Base-by-base conservation (phyloP, 1,284 basidiomycete genomes). In the Leucoagaricus sp. region DNA sequence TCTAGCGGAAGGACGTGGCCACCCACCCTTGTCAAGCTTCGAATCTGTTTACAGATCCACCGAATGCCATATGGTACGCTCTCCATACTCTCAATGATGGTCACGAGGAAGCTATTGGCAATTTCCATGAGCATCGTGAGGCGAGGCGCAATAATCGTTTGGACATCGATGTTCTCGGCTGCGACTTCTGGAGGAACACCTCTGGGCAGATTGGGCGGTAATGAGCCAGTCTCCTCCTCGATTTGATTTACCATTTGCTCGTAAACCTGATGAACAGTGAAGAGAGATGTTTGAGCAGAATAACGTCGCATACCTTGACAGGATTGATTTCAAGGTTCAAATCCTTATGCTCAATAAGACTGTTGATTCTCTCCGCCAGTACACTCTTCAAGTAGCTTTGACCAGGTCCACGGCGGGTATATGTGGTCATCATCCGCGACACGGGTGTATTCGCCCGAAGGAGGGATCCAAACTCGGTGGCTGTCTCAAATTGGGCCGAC, bases 1-100 rank as follows among this genome's bases (percentile, higher is more conserved):
- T 60, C 31, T 46, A 8, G 51, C 25, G 26, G 44, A 58, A 63
- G 38, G 44, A 28, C 36, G 50, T 36, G 50, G 59, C 52, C 42
- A 73, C 86, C 64, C 66, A 96, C 94, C 76, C 92, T 84, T 49
- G 97, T 98, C 69, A 98, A 75, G 76, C 93, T 95, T 62, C 94
- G 83, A 71, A 99, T 98, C 75, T 99, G 96, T 77, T 99, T 99
- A 79, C 97, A 99, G 68, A 99, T 99, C 97, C 97, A 99, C 62
- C 97, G 85, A 63, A 99, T 98, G 67, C 97, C 96, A 67, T 99
- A 99, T 19, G 96, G 97, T 12, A 98, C 96, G 65, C 89, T 93
- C 66, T 98, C 96, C 84, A 98, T 87, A 61, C 93, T 96, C 63
- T 98, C 94, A 67, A 99, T 97, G 67, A 99, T 98, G n/a, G 96